These are phyloP conservation scores for Prunus yedoensis DNA, from an alignment of 331 rosid species.

Conservation along the genomic window DNA sequence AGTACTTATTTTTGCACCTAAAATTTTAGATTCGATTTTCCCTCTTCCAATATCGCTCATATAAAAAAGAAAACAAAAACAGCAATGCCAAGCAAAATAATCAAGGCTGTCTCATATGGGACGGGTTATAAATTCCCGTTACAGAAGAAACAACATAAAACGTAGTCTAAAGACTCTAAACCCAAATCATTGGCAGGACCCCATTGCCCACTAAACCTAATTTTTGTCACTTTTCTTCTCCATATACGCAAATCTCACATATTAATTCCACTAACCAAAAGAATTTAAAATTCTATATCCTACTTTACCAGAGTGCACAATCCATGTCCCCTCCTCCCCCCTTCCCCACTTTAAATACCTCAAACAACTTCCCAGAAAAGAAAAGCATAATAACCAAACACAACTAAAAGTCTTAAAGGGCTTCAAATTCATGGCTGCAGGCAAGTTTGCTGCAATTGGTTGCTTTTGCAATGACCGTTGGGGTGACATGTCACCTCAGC, in stretches of 20 bases:
- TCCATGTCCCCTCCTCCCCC: not conserved
- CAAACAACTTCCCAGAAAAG: not conserved
- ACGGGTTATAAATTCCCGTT: not conserved
- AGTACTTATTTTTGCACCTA: rapidly evolving
- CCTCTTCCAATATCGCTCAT: too few relatives aligned
- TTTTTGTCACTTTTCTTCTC: too few relatives aligned
- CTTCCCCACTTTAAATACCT: not conserved
- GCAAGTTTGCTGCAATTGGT: conserved; percentile 33
- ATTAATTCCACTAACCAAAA: not conserved
- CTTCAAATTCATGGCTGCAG: conserved; percentile 20
- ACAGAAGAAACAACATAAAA: not conserved
- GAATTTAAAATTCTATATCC: not conserved
- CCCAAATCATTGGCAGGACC: not conserved
- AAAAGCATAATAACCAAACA: not conserved
- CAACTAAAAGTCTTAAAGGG: too few relatives aligned
- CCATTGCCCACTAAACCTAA: not conserved
- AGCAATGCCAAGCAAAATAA: too few relatives aligned
- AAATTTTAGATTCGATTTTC: too few relatives aligned
- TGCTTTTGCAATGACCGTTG: conserved; percentile 40
- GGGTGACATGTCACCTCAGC: conserved; percentile 37
- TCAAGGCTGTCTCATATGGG: not conserved
- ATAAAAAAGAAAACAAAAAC: too few relatives aligned
- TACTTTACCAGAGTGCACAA: not conserved
- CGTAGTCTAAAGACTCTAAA: too few relatives aligned
- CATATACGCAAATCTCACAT: not conserved